phyloP scores from a whole-genome alignment of 148 eudicot genomes.

The Arbutus unedo region DNA sequence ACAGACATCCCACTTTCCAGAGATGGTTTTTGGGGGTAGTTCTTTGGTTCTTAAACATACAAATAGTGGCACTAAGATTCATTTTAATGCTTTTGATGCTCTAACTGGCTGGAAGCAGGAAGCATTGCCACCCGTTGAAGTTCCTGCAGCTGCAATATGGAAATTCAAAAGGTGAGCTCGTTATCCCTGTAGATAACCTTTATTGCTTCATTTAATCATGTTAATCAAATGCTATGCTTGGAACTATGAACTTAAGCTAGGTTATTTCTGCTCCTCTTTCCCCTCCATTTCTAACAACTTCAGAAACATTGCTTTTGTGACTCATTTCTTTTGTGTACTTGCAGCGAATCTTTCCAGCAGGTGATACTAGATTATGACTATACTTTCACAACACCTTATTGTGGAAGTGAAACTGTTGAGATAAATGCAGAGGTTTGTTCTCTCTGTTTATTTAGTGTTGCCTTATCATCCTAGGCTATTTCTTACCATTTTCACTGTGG shows the following conservation, averaged over 20 bases:
- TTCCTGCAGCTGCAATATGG: slow-evolving; percentile 97
- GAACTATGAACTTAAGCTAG: neutral
- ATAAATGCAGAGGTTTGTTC: slow-evolving; percentile 47
- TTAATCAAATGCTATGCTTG: neutral
- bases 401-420: slow-evolving; percentile 76
- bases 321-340: slow-evolving; percentile 17
- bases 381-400: slow-evolving; percentile 94
- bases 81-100: slow-evolving; percentile 90
- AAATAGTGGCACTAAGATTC: slow-evolving; percentile 57
- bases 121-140: slow-evolving; percentile 90
- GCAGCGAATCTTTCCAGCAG: slow-evolving; percentile 82
- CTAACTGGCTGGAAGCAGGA: slow-evolving; percentile 83
- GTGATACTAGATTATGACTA: slow-evolving; percentile 93
- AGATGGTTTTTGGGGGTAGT: slow-evolving; percentile 91
- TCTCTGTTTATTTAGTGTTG: slow-evolving; percentile 8
- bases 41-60: slow-evolving; percentile 68
- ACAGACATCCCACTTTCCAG: slow-evolving; percentile 83
- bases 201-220: neutral
- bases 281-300: neutral
- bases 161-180: slow-evolving; percentile 69
- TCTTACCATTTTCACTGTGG: neutral
- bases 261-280: neutral
- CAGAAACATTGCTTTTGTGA: neutral
- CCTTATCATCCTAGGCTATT: neutral
- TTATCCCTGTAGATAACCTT: neutral